Conservation (phyloP, 2,329 filamentous ascomycete genomes). For the Colletotrichum sp. region DNA sequence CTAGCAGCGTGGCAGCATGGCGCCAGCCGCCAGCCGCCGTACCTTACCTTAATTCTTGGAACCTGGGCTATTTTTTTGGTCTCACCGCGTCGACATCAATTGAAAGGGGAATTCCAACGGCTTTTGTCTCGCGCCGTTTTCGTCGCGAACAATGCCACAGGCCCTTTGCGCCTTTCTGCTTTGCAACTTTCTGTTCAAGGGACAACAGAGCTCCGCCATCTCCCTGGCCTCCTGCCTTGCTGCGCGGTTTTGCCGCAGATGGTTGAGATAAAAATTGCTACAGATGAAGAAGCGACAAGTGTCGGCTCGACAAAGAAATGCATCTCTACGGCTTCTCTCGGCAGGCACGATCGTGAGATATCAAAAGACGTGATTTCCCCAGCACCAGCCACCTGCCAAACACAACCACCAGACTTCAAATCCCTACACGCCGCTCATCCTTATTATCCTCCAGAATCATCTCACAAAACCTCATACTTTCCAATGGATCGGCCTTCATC, state of each 20-base stretch:
- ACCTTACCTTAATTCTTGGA: neutral
- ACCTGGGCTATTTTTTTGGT: neutral
- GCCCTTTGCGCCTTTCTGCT: neutral
- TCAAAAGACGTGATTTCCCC: constrained; percentile 3
- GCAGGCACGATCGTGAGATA: constrained; percentile 10
- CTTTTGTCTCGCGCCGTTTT: neutral
- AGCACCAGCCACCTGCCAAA: neutral
- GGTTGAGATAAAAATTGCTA: constrained; percentile 1
- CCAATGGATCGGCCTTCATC: constrained; percentile 7
- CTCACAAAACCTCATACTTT: neutral
- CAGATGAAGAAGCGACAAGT: constrained; percentile 9
- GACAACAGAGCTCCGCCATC: neutral
- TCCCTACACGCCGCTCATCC: neutral
- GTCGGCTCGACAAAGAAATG: constrained; percentile 14
- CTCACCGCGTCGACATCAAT: constrained; percentile 1
- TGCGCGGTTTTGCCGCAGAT: neutral
- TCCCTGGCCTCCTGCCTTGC: constrained; percentile 1
- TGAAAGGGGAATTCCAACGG: constrained; percentile 3
- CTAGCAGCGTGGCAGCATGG: neutral
- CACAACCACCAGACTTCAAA: neutral
- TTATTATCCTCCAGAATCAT: neutral
- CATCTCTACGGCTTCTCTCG: neutral
- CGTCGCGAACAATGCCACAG: constrained; percentile 8
- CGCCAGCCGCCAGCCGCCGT: neutral
- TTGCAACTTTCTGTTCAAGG: neutral